These are phyloP conservation scores for Melampsora americana DNA, from an alignment of 1,284 basidiomycete species.

Conservation along the genomic window DNA sequence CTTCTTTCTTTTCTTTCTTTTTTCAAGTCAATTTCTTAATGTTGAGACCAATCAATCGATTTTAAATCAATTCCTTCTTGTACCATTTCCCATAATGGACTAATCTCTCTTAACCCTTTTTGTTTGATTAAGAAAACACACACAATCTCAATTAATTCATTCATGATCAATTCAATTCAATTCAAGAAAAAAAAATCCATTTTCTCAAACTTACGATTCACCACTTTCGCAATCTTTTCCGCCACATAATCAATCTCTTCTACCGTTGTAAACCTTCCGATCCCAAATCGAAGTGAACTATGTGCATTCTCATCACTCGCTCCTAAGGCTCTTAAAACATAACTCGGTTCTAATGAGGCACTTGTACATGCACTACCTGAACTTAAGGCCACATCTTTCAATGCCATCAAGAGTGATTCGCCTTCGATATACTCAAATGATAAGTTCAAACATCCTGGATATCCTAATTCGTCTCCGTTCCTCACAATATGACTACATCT, in stretches of 20 bases:
- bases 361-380: conserved; percentile 98
- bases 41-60: conserved; percentile 84
- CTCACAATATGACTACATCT: conserved; percentile 85
- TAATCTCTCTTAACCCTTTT: conserved; percentile 49
- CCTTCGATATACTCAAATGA: conserved; percentile 97
- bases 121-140: background rate
- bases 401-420: conserved; percentile 93
- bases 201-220: conserved; percentile 65
- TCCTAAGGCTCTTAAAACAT: conserved; percentile 93
- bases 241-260: conserved; percentile 94
- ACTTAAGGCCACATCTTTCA: conserved; percentile 97
- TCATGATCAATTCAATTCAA: conserved; percentile 55
- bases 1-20: conserved; percentile 42
- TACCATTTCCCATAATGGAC: conserved; percentile 94
- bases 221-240: conserved; percentile 79
- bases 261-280: conserved; percentile 97
- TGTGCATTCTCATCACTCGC: conserved; percentile 99
- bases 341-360: conserved; percentile 95
- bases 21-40: conserved; percentile 52
- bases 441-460: conserved; percentile 88
- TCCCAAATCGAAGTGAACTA: conserved; percentile 93
- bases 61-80: conserved; percentile 94
- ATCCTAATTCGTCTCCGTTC: conserved; percentile 77
- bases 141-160: conserved; percentile 21
- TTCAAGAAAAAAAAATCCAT: background rate